Base-by-base conservation (phyloP, 352 stramenopile genomes). In the Peronospora destructor region DNA sequence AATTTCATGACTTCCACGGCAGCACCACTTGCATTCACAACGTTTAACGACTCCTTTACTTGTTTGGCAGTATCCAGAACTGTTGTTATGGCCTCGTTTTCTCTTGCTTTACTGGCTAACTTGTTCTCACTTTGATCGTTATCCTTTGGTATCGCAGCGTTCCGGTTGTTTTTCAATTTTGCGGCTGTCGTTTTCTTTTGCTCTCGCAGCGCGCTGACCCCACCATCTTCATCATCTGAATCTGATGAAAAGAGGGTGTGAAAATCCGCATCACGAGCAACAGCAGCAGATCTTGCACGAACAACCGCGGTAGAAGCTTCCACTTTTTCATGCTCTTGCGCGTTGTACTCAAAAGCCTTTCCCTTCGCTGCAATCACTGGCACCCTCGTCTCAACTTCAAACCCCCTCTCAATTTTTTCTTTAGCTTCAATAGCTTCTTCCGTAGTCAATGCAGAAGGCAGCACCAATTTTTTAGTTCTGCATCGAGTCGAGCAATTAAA, bases 321-420 rank as follows among this genome's bases (percentile, higher is more conserved):
- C 19, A 42, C 16, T 17, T 45, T 34, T 7, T 56, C 49, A n/a
- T 34, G 6, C 6, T 59, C 29, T 19, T 33, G 33, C 17, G 10
- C 17, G 0, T 53, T 35, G 17, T 37, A 38, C 11, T 26, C 37
- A 10, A 3, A 29, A n/a, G 23, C 17, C 17, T 45, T 53, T 16
- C 42, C 33, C 7, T 52, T 37, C 14, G 3, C 7, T 36, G 25
- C 7, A 21, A 9, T 32, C 13, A 23, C 2, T 13, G 16, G 3
- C 9, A 53, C 37, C 13, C 49, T 41, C 5, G 35, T 17, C 3
- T 48, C 35, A 29, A 56, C 49, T 45, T 73, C 56, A 50, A 64
- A 60, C 1, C 65, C 65, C 23, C 63, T 68, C 38, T 76, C 61
- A 40, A 81, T 76, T 21, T 44, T 61, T 33, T 70, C 62, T 54